Evolutionary conservation across 805 yeast species (phyloP), one percentile per base, ranked within the genome.

Genomic region (Danielia reshetovae): DNA sequence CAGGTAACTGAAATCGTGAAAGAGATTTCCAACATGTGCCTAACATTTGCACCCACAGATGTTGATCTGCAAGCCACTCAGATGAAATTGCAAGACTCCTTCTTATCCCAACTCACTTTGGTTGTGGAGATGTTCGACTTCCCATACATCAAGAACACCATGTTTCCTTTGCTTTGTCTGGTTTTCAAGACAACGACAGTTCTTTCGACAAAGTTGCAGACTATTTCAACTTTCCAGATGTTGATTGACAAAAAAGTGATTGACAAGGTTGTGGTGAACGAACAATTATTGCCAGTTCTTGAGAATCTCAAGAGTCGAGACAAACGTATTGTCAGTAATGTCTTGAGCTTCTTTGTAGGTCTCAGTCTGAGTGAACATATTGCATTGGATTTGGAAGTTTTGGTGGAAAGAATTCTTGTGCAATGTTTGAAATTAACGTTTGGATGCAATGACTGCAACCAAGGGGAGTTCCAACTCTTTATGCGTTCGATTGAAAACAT

Each of bases 171-270:
- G 29, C 65, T 87, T 12, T 74, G 86, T 29, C 72, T 70, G 29
- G 72, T 86, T 6, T 93, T 90, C 59, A 75, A 87, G 24, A 82
- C 86, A 29, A 93, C 98, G 1, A 85, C 89, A 0, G 77, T 93
- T 18, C 65, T 89, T 22, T 77, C 84, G 4, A 83, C 93, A 18
- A 90, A 93, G 51, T 64, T 82, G 12, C 70, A 76, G 11, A 75
- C 93, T 2, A 67, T 87, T 15, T 62, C 69, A 13, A 70, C 85
- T 1, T 79, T 88, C 47, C 68, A 74, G 10, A 51, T 62, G 30
- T 59, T 88, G 49, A 72, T 85, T 12, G 72, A 67, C 14, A 64
- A 70, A 14, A 78, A 79, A 40, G 72, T 77, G 5, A 69, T 88
- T 34, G 96, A 89, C 48, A 78, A 77, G 45, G 72, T 76, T 34